Conservation (phyloP, 2,329 filamentous ascomycete genomes). For the Delphinella strobiligena region DNA sequence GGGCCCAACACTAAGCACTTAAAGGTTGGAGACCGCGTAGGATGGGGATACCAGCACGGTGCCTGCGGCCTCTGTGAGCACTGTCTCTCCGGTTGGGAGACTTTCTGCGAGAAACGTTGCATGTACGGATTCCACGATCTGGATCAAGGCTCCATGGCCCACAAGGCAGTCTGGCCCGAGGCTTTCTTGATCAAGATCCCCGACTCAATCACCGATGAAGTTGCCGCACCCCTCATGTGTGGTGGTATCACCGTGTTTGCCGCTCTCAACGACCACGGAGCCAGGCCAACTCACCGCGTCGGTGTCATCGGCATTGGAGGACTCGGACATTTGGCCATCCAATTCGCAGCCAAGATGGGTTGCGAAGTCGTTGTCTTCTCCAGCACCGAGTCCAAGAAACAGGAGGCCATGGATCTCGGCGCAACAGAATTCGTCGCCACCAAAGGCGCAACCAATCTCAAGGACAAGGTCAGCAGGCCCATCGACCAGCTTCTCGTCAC, state of each 20-base stretch:
- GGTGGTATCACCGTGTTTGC: conserved; percentile 41
- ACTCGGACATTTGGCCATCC: conserved; percentile 64
- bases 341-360: conserved; percentile 66
- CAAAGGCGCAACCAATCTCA: conserved; percentile 34
- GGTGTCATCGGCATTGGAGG: conserved; percentile 55
- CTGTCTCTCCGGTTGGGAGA: conserved; percentile 32
- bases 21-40: conserved; percentile 40
- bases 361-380: conserved; percentile 60
- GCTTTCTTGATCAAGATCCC: conserved; percentile 36
- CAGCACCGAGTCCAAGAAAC: conserved; percentile 52
- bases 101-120: conserved; percentile 29
- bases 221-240: conserved; percentile 39
- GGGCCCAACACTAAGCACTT: conserved; percentile 35
- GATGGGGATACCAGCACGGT: conserved; percentile 37
- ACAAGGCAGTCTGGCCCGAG: conserved; percentile 37
- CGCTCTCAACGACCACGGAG: conserved; percentile 32
- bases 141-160: conserved; percentile 36
- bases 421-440: conserved; percentile 53
- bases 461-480: conserved; percentile 28
- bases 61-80: conserved; percentile 33
- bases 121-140: conserved; percentile 33
- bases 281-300: conserved; percentile 40
- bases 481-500: conserved; percentile 35
- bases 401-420: conserved; percentile 52
- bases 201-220: conserved; percentile 29